Base-by-base conservation (phyloP, 2,329 filamentous ascomycete genomes). In the Aurifilum marmelostoma region DNA sequence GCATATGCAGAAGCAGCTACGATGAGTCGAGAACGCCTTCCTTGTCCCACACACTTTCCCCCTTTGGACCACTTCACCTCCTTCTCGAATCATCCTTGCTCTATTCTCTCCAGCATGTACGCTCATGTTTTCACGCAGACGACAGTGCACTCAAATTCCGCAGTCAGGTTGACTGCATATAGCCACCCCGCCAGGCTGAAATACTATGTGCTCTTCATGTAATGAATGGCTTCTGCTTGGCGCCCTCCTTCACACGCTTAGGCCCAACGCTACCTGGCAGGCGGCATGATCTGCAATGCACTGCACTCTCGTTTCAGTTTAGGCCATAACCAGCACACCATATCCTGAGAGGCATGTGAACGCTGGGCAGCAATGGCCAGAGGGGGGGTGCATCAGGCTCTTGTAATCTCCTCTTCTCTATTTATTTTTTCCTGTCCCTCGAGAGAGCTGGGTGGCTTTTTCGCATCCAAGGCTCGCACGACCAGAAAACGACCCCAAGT, bases 201-300 rank as follows among this genome's bases (percentile, higher is more conserved):
- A 24, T 24, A 12, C n/a, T 24, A 52, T 54, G 41, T 47, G 16
- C 24, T 29, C 52, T 16, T 29, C 52, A 12, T 54, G 52, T 27
- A 16, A 27, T 54, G 52, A 16, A 27, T 54, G 52, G 52, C 52
- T 29, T 29, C 14, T 54, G 24, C 52, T 54, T 54, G 52, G 52
- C 52, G 52, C 52, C 24, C 24, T 54, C 52, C 52, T 54, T 29
- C 61, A 18, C 47, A 50, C 11, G 37, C 24, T 37, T 47, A 70
- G 67, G 58, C 61, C 66, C 63, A 68, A 66, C 69, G 66, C 66
- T 68, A 70, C 63, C n/a, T 63, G 47, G 68, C 39, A 60, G 63
- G 66, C 63, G 29, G 69, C 69, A 70, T 70, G 66, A 66, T 70
- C 66, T 68, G 54, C 69, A 59, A 64, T 66, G 66, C 66, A 66